These are phyloP conservation scores for Aspergillus carbonarius DNA, from an alignment of 2,329 filamentous ascomycete species.

Conservation along the genomic window DNA sequence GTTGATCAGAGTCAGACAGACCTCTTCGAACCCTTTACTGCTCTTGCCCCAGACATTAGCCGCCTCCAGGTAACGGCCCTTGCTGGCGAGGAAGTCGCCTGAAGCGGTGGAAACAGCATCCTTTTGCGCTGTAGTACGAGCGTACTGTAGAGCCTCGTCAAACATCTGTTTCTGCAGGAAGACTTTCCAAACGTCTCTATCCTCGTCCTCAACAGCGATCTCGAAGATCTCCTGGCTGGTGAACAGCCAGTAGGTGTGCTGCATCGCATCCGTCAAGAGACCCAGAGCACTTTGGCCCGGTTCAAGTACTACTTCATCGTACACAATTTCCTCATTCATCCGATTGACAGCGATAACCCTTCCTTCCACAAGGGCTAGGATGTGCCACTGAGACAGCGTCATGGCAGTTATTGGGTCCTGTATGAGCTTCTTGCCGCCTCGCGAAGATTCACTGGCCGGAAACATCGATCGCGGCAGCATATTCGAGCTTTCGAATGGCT, in stretches of 20 bases:
- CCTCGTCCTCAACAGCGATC: slow-evolving; percentile 85
- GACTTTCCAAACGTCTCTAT: slow-evolving; percentile 90
- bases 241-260: slow-evolving; percentile 97
- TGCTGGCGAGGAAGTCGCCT: slow-evolving; percentile 80
- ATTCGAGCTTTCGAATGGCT: slow-evolving; percentile 76
- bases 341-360: slow-evolving; percentile 83
- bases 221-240: slow-evolving; percentile 90
- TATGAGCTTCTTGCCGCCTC: slow-evolving; percentile 63
- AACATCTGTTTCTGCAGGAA: slow-evolving; percentile 86
- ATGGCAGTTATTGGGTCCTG: slow-evolving; percentile 76
- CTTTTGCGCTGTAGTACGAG: slow-evolving; percentile 74
- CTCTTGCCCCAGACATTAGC: slow-evolving; percentile 90
- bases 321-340: slow-evolving; percentile 79
- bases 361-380: slow-evolving; percentile 77
- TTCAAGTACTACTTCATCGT: slow-evolving; percentile 83
- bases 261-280: slow-evolving; percentile 83
- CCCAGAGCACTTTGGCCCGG: slow-evolving; percentile 77
- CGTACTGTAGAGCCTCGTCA: slow-evolving; percentile 81
- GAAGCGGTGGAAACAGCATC: slow-evolving; percentile 90
- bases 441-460: slow-evolving; percentile 63
- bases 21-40: slow-evolving; percentile 95
- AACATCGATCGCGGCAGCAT: slow-evolving; percentile 74
- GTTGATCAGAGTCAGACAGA: slow-evolving; percentile 87
- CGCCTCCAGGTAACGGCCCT: slow-evolving; percentile 80
- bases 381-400: slow-evolving; percentile 89